Conservation (phyloP, 2,329 filamentous ascomycete species). For the Claviceps citrina region DNA sequence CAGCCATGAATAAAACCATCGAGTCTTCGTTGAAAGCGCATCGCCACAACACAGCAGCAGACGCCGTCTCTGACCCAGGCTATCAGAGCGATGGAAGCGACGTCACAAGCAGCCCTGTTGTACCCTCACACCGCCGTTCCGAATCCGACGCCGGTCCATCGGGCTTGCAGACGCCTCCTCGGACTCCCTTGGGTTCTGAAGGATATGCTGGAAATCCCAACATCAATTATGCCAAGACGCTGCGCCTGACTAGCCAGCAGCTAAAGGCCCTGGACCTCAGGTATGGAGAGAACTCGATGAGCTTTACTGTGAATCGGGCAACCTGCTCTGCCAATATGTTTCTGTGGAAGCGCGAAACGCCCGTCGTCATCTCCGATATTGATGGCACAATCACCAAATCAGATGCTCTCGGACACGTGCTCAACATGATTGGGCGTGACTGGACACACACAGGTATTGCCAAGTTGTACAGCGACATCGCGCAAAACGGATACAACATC, state of each 20-base stretch:
- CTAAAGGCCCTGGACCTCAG: conserved; percentile 72
- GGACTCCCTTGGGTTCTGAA: conserved; percentile 53
- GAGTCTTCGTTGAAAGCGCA: conserved; percentile 32
- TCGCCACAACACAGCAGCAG: conserved; percentile 43
- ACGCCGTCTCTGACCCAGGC: conserved; percentile 80
- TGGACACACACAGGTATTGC: conserved; percentile 97
- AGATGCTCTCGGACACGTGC: conserved; percentile 79
- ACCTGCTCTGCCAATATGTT: conserved; percentile 90
- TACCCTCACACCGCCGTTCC: conserved; percentile 41
- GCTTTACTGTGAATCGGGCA: conserved; percentile 89
- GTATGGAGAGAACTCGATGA: conserved; percentile 80
- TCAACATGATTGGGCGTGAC: conserved; percentile 93
- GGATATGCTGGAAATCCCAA: conserved; percentile 52
- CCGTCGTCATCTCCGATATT: conserved; percentile 95
- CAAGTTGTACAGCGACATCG: conserved; percentile 92
- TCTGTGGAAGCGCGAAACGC: conserved; percentile 78
- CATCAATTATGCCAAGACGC: conserved; percentile 88
- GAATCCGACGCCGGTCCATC: conserved; percentile 49
- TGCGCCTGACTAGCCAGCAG: conserved; percentile 88
- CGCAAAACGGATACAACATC: conserved; percentile 92
- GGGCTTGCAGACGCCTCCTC: conserved; percentile 47
- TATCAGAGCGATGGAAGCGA: conserved; percentile 84
- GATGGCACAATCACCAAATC: conserved; percentile 98
- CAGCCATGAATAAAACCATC: conserved; percentile 54
- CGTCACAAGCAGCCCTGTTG: conserved; percentile 30